phyloP scores from a whole-genome alignment of 1,284 basidiomycete genomes.

The Farysia itapuensis region DNA sequence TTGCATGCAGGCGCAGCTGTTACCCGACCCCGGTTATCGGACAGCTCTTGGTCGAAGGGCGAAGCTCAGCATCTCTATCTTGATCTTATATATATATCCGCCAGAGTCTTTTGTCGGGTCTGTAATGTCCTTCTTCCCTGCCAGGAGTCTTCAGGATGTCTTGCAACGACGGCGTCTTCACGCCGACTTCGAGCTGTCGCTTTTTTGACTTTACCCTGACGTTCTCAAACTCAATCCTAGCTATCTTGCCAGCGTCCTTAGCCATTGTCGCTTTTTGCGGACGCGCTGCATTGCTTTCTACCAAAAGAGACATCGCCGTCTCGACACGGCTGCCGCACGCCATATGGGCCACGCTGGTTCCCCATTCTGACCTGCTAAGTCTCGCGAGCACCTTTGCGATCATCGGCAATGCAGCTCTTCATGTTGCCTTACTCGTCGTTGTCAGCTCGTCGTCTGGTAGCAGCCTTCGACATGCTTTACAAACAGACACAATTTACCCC shows the following conservation, averaged over 20 bases:
- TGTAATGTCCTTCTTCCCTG: no score
- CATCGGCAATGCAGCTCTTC: conserved; percentile 17
- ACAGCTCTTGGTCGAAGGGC: no score
- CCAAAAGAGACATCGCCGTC: conserved; percentile 16
- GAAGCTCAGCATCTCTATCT: no score
- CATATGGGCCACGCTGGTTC: conserved; percentile 9
- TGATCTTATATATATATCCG: no score
- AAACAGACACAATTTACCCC: conserved; percentile 5
- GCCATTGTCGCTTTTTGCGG: conserved; percentile 14
- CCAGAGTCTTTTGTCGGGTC: no score
- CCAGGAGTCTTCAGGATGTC: no score
- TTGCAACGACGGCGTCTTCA: conserved; percentile 36
- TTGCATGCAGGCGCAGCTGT: no score
- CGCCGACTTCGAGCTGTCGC: conserved; percentile 39
- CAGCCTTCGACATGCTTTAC: conserved; percentile 6
- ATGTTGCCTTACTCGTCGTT: conserved; percentile 8
- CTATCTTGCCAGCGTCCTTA: conserved; percentile 21
- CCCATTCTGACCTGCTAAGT: conserved; percentile 23
- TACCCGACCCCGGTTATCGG: no score
- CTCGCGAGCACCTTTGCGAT: conserved; percentile 19
- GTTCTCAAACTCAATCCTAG: conserved; percentile 38
- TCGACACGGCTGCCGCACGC: conserved; percentile 7
- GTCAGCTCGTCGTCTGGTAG: conserved; percentile 7
- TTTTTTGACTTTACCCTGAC: conserved; percentile 47
- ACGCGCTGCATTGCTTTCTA: conserved; percentile 6